phyloP scores from a whole-genome alignment of 2,329 filamentous ascomycete species.

The Tolypocladium album region DNA sequence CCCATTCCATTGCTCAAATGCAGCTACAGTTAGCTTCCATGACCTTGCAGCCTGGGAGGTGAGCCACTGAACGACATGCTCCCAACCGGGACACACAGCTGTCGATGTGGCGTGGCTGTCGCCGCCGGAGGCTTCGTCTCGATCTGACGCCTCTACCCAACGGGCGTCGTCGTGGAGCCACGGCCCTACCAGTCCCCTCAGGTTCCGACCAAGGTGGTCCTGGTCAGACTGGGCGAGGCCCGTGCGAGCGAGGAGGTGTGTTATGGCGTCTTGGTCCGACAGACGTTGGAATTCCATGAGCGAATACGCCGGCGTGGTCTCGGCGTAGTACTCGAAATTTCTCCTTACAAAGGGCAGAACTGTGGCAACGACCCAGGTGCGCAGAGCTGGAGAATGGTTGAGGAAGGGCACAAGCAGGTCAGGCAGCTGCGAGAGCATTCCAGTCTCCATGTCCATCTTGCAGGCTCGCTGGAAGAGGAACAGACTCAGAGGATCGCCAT shows the following conservation, averaged over 20 bases:
- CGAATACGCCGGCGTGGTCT: constrained; percentile 34
- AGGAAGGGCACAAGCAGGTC: constrained; percentile 61
- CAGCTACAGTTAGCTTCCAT: constrained; percentile 52
- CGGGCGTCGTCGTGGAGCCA: constrained; percentile 60
- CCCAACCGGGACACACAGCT: constrained; percentile 52
- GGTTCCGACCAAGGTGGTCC: constrained; percentile 45
- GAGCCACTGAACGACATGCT: constrained; percentile 59
- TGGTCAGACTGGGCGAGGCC: constrained; percentile 27
- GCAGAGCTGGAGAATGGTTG: constrained; percentile 46
- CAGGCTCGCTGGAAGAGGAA: constrained; percentile 61
- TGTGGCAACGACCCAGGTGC: constrained; percentile 58
- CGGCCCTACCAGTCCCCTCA: constrained; percentile 58
- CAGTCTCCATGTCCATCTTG: constrained; percentile 60
- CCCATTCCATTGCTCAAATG: constrained; percentile 63
- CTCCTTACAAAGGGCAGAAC: constrained; percentile 59
- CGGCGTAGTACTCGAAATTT: constrained; percentile 59
- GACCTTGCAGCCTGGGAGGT: constrained; percentile 44
- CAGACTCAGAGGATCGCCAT: constrained; percentile 43
- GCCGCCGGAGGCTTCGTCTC: constrained; percentile 2
- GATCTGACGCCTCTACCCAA: constrained; percentile 26
- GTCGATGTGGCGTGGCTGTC: constrained; percentile 15
- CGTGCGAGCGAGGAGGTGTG: constrained; percentile 50
- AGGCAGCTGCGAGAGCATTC: constrained; percentile 58
- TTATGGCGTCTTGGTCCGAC: constrained; percentile 46
- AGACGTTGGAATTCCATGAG: constrained; percentile 55